These are phyloP conservation scores for Herpotrichia juniperi DNA, from an alignment of 2,329 filamentous ascomycete species.

Conservation along the genomic window DNA sequence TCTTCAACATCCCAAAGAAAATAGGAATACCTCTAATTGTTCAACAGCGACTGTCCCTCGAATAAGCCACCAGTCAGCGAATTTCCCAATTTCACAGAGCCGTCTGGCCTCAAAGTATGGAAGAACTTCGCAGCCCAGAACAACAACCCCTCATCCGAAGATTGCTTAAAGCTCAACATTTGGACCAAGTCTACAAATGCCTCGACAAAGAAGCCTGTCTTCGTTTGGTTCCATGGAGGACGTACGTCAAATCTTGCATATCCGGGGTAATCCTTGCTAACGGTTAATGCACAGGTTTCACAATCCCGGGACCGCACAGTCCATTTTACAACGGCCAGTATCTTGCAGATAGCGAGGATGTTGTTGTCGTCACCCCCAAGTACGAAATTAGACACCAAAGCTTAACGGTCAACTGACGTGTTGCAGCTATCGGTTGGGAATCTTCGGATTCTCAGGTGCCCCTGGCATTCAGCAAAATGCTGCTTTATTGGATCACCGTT, in stretches of 20 bases:
- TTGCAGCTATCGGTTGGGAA: constrained; percentile 42
- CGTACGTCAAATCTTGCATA: constrained; percentile 20
- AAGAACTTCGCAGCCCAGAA: constrained; percentile 34
- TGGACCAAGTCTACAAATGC: constrained; percentile 29
- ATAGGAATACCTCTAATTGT: background rate
- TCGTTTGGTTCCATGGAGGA: constrained; percentile 37
- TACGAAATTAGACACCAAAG: too few relatives aligned
- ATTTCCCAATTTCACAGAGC: constrained; percentile 33
- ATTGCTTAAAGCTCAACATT: constrained; percentile 38
- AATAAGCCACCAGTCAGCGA: constrained; percentile 28
- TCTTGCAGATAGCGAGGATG: constrained; percentile 32
- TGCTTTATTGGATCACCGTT: constrained; percentile 37
- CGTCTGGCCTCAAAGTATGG: constrained; percentile 30
- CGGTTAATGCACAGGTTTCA: constrained; percentile 1
- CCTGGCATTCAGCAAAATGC: constrained; percentile 43
- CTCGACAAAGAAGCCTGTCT: constrained; percentile 30
- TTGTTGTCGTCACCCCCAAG: constrained; percentile 38
- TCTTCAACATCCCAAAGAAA: background rate
- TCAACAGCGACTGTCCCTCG: constrained; percentile 28
- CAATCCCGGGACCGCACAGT: constrained; percentile 1
- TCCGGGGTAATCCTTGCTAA: constrained; percentile 1
- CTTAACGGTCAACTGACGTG: constrained; percentile 3
- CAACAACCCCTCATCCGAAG: constrained; percentile 28
- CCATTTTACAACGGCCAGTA: constrained; percentile 36
- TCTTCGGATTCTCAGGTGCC: constrained; percentile 48